Evolutionary conservation across 805 yeast species (phyloP), one percentile per base, ranked within the genome.

Genomic region (Myxozyma mucilagina): DNA sequence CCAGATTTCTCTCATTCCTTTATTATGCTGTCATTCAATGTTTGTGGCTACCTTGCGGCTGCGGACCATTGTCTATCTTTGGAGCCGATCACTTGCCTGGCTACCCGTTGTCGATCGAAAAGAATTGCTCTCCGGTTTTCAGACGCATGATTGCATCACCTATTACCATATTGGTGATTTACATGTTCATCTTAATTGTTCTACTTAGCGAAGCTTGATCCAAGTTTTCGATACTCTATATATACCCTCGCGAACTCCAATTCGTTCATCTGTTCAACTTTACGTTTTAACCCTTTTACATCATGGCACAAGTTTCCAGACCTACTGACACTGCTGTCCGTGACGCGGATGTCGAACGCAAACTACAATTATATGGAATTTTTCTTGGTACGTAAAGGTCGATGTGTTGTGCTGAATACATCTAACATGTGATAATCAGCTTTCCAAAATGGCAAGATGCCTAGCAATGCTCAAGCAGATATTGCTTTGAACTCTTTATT

Each of bases 361-460:
- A 53, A 58, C 49, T 59, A 13, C 65, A 53, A 16, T 31, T 64
- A 31, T 65, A 60, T 34, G 68, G 64, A 34, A 53, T 65, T 35
- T 20, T 47, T 31, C 29, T 38, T 18, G 63, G 63, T 59, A 34
- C 39, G 54, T 34, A 38, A 29, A 10, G 41, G 3, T 31, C 32
- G 14, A 2, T 16, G 18, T 32, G 9, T 14, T 49, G 31, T 14
- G 13, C 35, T 31, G 2, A 31, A 13, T 16, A 24, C 29, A 4
- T 6, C n/a, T 42, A 50, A 10, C 24, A n/a, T 18, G 29, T 49
- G 32, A 47, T 39, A 35, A n/a, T 4, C 20, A 50, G 68, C 68
- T 11, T 35, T 65, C 59, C 35, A 52, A 47, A 6, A 44, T 9
- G 68, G 68, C 43, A 65, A 65, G 53, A 57, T 65, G 61, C 68